phyloP scores from a whole-genome alignment of 1,139 yeast species.

The Trichomonascaceae sp. region DNA sequence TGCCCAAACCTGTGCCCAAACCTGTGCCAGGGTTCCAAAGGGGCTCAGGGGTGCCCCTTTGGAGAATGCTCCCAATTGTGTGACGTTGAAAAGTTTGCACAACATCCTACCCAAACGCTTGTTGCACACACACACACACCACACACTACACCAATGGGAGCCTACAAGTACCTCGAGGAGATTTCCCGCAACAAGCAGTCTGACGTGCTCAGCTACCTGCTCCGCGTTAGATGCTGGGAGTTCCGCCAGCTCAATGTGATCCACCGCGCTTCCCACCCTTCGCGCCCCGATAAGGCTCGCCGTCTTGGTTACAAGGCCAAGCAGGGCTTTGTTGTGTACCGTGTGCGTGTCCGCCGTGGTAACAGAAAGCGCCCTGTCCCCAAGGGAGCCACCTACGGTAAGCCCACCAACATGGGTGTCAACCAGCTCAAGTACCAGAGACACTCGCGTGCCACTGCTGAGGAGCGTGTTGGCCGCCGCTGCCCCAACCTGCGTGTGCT shows the following conservation, averaged over 20 bases:
- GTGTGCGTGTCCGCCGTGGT: conserved; percentile 99
- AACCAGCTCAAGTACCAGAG: conserved; percentile 99
- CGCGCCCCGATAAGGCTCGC: conserved; percentile 99
- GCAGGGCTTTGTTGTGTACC: conserved; percentile 98
- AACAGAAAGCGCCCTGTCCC: conserved; percentile 99
- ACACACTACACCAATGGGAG: conserved; percentile 63
- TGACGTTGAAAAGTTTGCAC: no score
- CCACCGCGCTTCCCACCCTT: conserved; percentile 98
- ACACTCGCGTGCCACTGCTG: conserved; percentile 95
- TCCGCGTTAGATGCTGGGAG: conserved; percentile 99
- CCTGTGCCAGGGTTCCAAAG: no score
- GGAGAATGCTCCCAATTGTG: no score
- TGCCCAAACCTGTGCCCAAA: no score
- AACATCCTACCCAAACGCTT: no score
- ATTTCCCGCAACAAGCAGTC: conserved; percentile 99
- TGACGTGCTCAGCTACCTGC: conserved; percentile 96
- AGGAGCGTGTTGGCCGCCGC: conserved; percentile 99
- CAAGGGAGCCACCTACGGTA: conserved; percentile 99
- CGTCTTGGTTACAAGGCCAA: conserved; percentile 99
- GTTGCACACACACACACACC: no score
- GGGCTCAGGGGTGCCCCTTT: no score
- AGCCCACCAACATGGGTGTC: conserved; percentile 99
- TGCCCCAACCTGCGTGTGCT: conserved; percentile 98
- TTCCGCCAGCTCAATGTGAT: conserved; percentile 98
- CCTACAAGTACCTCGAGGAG: conserved; percentile 99